Evolutionary conservation across 345 rosid species (phyloP), one percentile per base, ranked within the genome.

Genomic region (Citrus cavaleriei): DNA sequence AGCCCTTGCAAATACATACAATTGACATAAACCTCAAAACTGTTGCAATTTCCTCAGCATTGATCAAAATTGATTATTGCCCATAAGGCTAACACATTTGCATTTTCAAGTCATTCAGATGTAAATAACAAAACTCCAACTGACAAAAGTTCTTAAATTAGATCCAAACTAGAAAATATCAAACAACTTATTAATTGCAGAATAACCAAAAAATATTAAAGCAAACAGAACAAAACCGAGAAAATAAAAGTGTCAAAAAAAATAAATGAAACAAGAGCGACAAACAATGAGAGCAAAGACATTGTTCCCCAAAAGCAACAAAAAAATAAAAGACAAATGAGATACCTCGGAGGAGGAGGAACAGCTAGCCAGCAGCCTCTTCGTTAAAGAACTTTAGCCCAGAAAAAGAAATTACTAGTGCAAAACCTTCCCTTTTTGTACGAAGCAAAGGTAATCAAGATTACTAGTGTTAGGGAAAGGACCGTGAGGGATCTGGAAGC

Each of bases 101-200:
- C 75, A 67, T 54, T 58, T 38, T 19, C 68, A 70, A 81, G 54
- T 71, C 68, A 62, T 70, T 38, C 84, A 81, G 86, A 87, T 87
- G 88, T 83, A 85, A 78, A 81, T 61, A 70, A 51, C 57, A 51
- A 66, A 80, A 63, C 73, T 78, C 73, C 6, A 49, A 61, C 58
- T 24, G 22, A 42, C 42, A 34, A 65, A 58, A 51, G 68, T 75
- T 68, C 42, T 75, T 27, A 61, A 73, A 63, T 71, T 83, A 84
- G 89, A 88, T 88, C 90, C 87, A 77, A 80, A 81, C 28, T 59
- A 18, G 1, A 71, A 7, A 22, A 30, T 40, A 42, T 62, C 19
- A 2, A 42, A 55, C 12, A 13, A 74, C 51, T 14, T 42, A 42
- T 54, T 30, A 62, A 75, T 28, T 27, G 6, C 21, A 57, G 27